A percentile compares a stretch with the other conserved stretches of the same genome.
Conservation (phyloP, 345 rosid species). For the Populus ilicifolia region DNA sequence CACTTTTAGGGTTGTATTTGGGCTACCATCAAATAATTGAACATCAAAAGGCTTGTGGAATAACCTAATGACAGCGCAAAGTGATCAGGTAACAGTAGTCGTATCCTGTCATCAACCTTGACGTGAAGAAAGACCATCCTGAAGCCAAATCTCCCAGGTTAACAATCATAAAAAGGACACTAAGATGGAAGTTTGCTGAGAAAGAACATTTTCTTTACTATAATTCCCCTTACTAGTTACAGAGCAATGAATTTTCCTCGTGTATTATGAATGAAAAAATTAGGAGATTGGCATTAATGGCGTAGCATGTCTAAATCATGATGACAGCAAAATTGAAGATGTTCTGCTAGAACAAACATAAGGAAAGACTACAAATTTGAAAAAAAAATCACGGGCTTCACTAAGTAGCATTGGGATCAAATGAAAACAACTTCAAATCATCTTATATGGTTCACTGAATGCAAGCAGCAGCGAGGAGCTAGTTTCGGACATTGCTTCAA, state of each 20-base stretch:
- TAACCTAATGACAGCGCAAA: neutral
- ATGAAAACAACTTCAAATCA: neutral
- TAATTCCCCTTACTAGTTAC: neutral
- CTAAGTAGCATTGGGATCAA: neutral
- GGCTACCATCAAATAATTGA: neutral
- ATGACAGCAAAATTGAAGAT: neutral
- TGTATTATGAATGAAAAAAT: neutral
- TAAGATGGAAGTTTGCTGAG: neutral
- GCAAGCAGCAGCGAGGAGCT: neutral
- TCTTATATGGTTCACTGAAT: neutral
- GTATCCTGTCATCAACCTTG: neutral
- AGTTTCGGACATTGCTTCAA: neutral
- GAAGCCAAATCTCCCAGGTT: neutral
- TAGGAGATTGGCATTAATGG: neutral
- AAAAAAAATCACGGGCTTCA: neutral
- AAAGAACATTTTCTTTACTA: neutral
- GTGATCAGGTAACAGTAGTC: neutral
- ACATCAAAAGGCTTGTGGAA: neutral
- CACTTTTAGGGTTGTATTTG: neutral
- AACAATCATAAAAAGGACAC: neutral
- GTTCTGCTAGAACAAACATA: neutral
- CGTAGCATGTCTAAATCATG: neutral
- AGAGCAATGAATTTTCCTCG: neutral
- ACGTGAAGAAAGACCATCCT: neutral
- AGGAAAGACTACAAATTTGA: neutral